Evolutionary conservation across 352 stramenopile species (phyloP).

Genomic region (Globisporangium iwayamae): DNA sequence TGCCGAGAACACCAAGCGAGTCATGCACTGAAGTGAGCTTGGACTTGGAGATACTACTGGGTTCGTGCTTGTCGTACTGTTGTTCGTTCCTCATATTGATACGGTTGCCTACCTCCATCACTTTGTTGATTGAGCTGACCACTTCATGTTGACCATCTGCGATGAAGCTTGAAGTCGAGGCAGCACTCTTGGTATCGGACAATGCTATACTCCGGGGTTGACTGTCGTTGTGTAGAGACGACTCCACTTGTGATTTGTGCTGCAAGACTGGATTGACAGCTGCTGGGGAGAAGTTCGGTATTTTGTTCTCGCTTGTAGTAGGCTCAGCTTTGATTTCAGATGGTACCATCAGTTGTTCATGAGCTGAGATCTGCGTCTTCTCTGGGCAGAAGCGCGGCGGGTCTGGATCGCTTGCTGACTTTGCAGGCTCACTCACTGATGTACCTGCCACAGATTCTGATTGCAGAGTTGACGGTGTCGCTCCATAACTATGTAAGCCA

Average conservation of each 20-base stretch:
- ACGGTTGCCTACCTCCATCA: neutral
- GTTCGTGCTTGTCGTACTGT: neutral
- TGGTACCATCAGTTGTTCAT: neutral
- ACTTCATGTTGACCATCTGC: neutral
- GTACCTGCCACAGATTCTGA: neutral
- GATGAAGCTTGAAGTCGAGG: neutral
- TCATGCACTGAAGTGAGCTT: neutral
- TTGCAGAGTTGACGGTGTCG: neutral
- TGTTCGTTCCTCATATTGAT: neutral
- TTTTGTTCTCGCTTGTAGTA: neutral
- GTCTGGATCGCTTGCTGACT: neutral
- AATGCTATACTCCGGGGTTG: neutral
- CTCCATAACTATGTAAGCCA: neutral
- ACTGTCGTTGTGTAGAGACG: neutral
- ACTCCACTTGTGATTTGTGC: neutral
- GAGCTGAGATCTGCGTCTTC: neutral
- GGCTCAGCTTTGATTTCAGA: neutral
- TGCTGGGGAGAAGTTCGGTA: neutral
- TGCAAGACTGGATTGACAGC: neutral
- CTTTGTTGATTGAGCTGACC: neutral
- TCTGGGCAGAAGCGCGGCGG: neutral
- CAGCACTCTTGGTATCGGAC: neutral
- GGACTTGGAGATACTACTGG: neutral
- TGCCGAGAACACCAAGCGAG: slow-evolving; percentile 5
- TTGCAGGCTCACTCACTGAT: neutral